Base-by-base conservation (phyloP, 345 rosid species). In the Murraya paniculata region DNA sequence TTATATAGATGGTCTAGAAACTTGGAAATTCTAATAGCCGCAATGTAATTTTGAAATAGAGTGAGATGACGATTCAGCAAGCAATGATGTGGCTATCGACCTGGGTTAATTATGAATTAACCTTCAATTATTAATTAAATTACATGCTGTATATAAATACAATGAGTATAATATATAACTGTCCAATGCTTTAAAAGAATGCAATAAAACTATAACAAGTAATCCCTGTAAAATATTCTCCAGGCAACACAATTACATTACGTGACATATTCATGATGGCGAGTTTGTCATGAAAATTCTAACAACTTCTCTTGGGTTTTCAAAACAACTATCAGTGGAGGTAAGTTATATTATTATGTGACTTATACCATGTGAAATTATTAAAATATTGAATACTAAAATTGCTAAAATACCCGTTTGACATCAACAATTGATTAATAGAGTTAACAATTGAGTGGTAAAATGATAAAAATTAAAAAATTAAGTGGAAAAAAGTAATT, bases 61-160 rank as follows among this genome's bases (percentile, higher is more conserved):
- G 78, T 35, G 58, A 67, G 74, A 80, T 71, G 80, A 64, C 13
- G 50, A 45, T 13, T 72, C 64, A 48, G 30, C 73, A 71, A 76
- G 76, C 64, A 75, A 70, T 9, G 69, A 31, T 8, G 69, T 30
- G 19, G 39, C 7, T 13, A 62, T 62, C 36, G 16, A 27, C 36
- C 19, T 1, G 14, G 8, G 2, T 57, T 41, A 41, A 41, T n/a
- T n/a, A 13, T 11, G 16, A 27, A 28, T 5, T 3, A 30, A 58
- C 31, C 0, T 62, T 61, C 19, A 28, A 62, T 28, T 28, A 16
- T 28, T 62, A 62, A 28, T 62, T 62, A 28, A 14, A 16, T 7
- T 10, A 30, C 67, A 28, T 6, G 50, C 18, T 45, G 0, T 18
- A 36, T 7, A 64, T 64, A 64, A 64, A 36, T 7, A 64, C 31